Percentiles rank a stretch among this genome's conserved stretches.
These are phyloP conservation scores for Vicia villosa DNA, from an alignment of 306 rosid genomes.

Conservation along the genomic window DNA sequence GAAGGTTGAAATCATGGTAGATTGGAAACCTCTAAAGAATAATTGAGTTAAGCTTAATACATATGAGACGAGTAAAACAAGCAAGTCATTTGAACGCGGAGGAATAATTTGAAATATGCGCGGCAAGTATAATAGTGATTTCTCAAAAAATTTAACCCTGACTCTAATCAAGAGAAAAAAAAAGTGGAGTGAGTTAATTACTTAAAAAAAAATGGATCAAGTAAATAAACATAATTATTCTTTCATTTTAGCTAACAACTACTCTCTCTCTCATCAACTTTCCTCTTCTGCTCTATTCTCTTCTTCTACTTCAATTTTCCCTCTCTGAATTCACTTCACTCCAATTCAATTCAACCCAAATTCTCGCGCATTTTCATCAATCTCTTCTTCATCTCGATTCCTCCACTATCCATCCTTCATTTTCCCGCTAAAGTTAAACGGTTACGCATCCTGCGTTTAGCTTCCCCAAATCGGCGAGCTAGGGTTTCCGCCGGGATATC, in stretches of 20 bases:
- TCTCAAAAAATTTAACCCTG: no score
- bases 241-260: not conserved
- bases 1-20: no score
- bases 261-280: not conserved
- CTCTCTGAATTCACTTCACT: conserved; percentile 8
- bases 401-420: not conserved
- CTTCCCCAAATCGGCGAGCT: not conserved
- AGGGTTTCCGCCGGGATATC: not conserved
- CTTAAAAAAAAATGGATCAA: conserved; percentile 26
- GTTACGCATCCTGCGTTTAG: not conserved
- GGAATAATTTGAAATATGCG: no score
- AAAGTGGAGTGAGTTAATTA: no score
- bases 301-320: not conserved
- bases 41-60: no score
- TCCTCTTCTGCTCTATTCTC: not conserved
- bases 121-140: no score
- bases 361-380: not conserved
- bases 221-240: no score
- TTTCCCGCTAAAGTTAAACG: not conserved
- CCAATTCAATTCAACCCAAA: not conserved
- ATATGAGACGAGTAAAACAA: no score
- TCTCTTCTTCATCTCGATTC: conserved; percentile 10
- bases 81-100: no score
- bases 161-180: no score
- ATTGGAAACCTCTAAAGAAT: no score